Conservation (phyloP, 108 stramenopile genomes). For the Ochromonas danica region DNA sequence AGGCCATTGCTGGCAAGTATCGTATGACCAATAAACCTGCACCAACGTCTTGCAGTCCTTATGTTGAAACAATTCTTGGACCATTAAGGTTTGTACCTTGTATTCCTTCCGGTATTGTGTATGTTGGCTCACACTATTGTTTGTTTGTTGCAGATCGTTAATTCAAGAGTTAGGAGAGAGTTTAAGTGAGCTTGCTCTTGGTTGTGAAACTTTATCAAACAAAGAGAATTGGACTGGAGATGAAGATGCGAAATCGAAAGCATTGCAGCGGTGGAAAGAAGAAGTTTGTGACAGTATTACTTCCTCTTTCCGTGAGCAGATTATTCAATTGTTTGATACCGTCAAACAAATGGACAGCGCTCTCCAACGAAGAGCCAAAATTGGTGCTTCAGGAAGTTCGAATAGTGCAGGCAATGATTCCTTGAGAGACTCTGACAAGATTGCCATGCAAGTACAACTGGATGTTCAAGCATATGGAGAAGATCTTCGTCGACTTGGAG, state of each 20-base stretch:
- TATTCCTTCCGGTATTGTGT: background rate
- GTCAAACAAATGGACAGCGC: conserved; percentile 33
- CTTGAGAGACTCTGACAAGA: conserved; percentile 31
- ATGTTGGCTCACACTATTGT: background rate
- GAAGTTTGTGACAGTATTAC: background rate
- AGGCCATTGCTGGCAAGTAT: conserved; percentile 34
- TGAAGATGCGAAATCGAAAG: too few relatives aligned
- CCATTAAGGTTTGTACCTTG: conserved; percentile 3
- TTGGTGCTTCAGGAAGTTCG: background rate
- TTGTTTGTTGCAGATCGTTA: background rate
- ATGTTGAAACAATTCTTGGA: conserved; percentile 11
- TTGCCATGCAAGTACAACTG: conserved; percentile 8
- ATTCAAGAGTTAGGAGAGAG: too few relatives aligned
- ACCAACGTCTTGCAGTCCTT: background rate
- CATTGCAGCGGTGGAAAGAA: conserved; percentile 2
- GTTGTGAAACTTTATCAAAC: too few relatives aligned
- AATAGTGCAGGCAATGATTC: background rate
- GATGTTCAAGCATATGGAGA: conserved; percentile 28
- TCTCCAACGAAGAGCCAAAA: background rate
- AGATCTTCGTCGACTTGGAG: background rate
- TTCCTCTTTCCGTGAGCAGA: background rate
- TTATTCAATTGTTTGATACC: conserved; percentile 4
- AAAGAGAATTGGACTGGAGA: too few relatives aligned
- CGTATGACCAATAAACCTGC: conserved; percentile 35
- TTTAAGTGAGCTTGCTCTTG: too few relatives aligned